phyloP scores from a whole-genome alignment of 2,329 filamentous ascomycete genomes.

The Albifimbria verrucaria region DNA sequence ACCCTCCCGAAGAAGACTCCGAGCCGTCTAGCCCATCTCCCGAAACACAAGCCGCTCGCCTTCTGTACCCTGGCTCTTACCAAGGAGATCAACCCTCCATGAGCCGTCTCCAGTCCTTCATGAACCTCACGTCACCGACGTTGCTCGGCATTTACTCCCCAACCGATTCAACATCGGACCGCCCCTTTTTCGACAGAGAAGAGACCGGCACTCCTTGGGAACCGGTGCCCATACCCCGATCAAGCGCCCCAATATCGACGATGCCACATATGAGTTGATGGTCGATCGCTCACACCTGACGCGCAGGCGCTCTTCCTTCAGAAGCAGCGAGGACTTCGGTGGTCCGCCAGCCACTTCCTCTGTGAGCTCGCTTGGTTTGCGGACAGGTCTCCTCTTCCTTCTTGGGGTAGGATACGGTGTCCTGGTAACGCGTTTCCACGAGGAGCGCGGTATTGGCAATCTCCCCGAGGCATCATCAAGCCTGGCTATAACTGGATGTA shows the following conservation, averaged over 20 bases:
- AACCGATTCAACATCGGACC: slow-evolving; percentile 51
- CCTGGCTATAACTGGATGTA: slow-evolving; percentile 59
- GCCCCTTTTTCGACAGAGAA: slow-evolving; percentile 39
- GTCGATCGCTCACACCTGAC: slow-evolving; percentile 32
- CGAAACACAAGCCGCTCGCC: slow-evolving; percentile 24
- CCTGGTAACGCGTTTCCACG: slow-evolving; percentile 76
- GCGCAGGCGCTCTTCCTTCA: slow-evolving; percentile 32
- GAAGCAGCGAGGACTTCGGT: slow-evolving; percentile 14
- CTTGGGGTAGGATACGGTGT: slow-evolving; percentile 82
- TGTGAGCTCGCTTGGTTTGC: slow-evolving; percentile 49
- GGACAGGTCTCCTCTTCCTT: slow-evolving; percentile 66
- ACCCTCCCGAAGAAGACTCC: slow-evolving; percentile 38
- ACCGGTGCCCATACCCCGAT: slow-evolving; percentile 70
- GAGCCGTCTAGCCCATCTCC: slow-evolving; percentile 13
- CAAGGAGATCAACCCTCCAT: slow-evolving; percentile 35
- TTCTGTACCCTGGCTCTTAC: slow-evolving; percentile 38
- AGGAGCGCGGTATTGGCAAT: slow-evolving; percentile 60
- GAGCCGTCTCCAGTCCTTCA: slow-evolving; percentile 71
- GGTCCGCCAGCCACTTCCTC: slow-evolving; percentile 9
- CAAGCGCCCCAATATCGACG: slow-evolving; percentile 39
- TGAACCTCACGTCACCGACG: slow-evolving; percentile 86
- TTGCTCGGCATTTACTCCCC: slow-evolving; percentile 88
- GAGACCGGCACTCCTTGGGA: slow-evolving; percentile 42
- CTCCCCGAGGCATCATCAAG: slow-evolving; percentile 47
- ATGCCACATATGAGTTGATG: slow-evolving; percentile 42